Conservation (phyloP, 148 eudicot genomes). For the Rhododendron ovatum region DNA sequence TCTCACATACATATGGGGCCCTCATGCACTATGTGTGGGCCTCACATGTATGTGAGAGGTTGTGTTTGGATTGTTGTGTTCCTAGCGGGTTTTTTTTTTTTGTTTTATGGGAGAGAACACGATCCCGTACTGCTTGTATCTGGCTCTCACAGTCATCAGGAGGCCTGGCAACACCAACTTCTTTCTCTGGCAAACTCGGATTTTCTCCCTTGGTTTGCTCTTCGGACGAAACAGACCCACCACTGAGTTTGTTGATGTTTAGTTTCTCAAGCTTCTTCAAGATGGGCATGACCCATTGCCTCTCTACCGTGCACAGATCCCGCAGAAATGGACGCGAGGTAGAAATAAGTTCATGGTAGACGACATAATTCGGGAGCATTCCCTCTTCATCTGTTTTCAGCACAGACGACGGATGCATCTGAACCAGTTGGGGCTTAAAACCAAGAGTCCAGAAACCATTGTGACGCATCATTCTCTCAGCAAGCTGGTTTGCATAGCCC, state of each 20-base stretch:
- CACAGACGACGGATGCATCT: conserved; percentile 96
- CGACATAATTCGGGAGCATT: conserved; percentile 78
- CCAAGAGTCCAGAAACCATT: conserved; percentile 90
- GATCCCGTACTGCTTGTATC: conserved; percentile 86
- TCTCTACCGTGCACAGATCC: conserved; percentile 72
- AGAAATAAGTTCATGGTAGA: conserved; percentile 81
- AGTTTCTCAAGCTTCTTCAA: conserved; percentile 68
- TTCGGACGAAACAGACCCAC: conserved; percentile 43
- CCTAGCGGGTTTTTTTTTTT: too few species aligned
- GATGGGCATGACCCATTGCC: conserved; percentile 68
- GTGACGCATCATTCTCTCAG: conserved; percentile 86
- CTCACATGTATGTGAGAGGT: too few species aligned
- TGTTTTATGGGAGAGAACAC: conserved; percentile 75
- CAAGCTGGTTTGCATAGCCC: conserved; percentile 93
- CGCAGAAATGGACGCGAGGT: conserved; percentile 89
- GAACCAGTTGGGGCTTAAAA: conserved; percentile 80
- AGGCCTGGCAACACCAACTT: conserved; percentile 19
- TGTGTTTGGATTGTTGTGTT: too few species aligned
- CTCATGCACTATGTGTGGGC: too few species aligned
- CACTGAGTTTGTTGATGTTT: conserved; percentile 67
- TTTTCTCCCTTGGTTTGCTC: conserved; percentile 25
- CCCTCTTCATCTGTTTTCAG: conserved; percentile 89
- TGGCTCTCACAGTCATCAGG: conserved; percentile 50
- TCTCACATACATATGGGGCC: too few species aligned
- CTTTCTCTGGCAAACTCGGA: conserved; percentile 24